phyloP scores from a whole-genome alignment of 2,329 filamentous ascomycete species.

The Chaetomium sp. region DNA sequence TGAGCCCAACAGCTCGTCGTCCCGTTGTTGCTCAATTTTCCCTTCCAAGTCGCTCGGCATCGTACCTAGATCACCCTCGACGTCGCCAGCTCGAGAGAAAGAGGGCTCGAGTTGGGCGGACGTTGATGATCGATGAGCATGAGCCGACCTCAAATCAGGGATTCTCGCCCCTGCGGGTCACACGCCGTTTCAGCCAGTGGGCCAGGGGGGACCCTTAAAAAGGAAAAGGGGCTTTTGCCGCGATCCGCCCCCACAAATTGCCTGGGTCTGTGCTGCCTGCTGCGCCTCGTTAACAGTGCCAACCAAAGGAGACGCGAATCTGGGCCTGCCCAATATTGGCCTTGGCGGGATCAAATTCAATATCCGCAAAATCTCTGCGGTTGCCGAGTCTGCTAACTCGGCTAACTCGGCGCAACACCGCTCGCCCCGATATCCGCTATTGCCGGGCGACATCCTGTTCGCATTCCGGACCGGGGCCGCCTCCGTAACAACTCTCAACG shows the following conservation, averaged over 20 bases:
- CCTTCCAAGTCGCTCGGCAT: constrained; percentile 25
- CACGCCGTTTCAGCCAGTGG: constrained; percentile 7
- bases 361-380: neutral
- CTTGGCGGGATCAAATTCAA: neutral
- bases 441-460: too few relatives aligned
- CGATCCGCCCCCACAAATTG: constrained; percentile 14
- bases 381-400: too few relatives aligned
- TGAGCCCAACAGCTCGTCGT: constrained; percentile 8
- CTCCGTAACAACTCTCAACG: too few relatives aligned
- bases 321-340: neutral
- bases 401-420: too few relatives aligned
- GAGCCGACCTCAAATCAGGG: neutral
- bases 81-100: neutral
- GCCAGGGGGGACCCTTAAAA: neutral
- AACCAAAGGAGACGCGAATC: neutral
- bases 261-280: constrained; percentile 2
- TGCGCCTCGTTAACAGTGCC: neutral
- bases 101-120: neutral
- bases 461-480: too few relatives aligned
- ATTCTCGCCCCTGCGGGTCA: neutral
- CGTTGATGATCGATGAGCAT: constrained; percentile 1
- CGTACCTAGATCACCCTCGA: constrained; percentile 9
- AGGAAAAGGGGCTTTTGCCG: constrained; percentile 14
- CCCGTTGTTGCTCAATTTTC: constrained; percentile 24
- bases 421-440: too few relatives aligned